Evolutionary conservation across 129 eudicot genomes (phyloP).

Genomic region (Lonicera japonica): DNA sequence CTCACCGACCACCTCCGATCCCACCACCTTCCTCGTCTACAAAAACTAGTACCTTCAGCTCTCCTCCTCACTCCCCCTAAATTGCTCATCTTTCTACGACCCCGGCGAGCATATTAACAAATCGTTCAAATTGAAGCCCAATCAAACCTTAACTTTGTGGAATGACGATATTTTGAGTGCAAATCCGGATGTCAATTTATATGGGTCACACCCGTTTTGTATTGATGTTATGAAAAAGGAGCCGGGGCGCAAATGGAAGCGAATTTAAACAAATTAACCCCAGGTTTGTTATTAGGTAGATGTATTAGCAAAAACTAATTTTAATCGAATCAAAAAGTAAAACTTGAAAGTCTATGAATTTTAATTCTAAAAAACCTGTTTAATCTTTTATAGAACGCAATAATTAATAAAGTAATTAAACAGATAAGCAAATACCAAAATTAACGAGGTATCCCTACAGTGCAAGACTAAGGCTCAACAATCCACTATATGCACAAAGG

Average conservation of each 20-base stretch:
- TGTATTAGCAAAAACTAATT: no score
- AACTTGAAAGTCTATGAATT: no score
- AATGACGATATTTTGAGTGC: slow-evolving; percentile 58
- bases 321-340: no score
- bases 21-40: slow-evolving; percentile 49
- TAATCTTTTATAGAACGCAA: no score
- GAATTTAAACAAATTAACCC: no score
- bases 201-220: slow-evolving; percentile 67
- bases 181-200: slow-evolving; percentile 44
- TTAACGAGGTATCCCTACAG: no score
- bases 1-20: slow-evolving; percentile 12
- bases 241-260: slow-evolving; percentile 46
- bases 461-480: no score
- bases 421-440: no score
- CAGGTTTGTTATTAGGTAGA: no score
- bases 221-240: slow-evolving; percentile 76
- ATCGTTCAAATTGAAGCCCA: slow-evolving; percentile 44
- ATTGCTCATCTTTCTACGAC: slow-evolving; percentile 66
- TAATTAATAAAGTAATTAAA: no score
- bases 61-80: slow-evolving; percentile 64
- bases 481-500: no score
- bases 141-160: slow-evolving; percentile 80
- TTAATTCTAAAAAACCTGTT: no score
- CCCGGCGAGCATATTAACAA: slow-evolving; percentile 81
- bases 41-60: slow-evolving; percentile 74